phyloP scores from a whole-genome alignment of 441 rosid species.

The Viola pubescens region DNA sequence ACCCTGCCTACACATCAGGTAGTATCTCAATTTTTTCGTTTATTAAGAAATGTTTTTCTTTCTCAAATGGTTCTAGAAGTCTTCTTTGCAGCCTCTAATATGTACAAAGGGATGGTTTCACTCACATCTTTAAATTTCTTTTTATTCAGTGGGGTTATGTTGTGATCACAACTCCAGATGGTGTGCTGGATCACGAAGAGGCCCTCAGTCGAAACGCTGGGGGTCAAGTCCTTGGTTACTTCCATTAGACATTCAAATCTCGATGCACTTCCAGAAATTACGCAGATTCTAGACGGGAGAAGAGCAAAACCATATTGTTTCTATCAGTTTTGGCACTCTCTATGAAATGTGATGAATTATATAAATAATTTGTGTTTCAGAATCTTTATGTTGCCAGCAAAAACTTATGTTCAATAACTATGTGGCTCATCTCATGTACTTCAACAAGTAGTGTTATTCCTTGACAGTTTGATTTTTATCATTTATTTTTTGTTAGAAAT shows the following conservation, averaged over 20 bases:
- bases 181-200: constrained; percentile 91
- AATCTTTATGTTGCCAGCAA: too few species aligned
- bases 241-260: constrained; percentile 36
- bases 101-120: too few species aligned
- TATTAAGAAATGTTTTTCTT: too few species aligned
- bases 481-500: too few species aligned
- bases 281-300: background rate
- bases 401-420: too few species aligned
- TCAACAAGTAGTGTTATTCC: background rate
- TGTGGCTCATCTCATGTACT: background rate
- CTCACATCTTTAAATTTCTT: background rate
- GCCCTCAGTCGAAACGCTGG: constrained; percentile 74
- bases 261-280: background rate
- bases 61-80: too few species aligned
- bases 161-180: constrained; percentile 82
- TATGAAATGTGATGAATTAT: background rate
- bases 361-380: background rate
- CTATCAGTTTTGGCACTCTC: background rate
- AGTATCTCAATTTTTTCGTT: too few species aligned
- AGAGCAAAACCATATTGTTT: background rate
- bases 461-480: background rate
- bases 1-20: constrained; percentile 94
- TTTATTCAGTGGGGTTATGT: constrained; percentile 84
- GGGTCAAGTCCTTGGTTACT: constrained; percentile 90
- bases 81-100: too few species aligned